These are phyloP conservation scores for Eucalyptus paniculata DNA, from an alignment of 345 rosid species.

Conservation along the genomic window DNA sequence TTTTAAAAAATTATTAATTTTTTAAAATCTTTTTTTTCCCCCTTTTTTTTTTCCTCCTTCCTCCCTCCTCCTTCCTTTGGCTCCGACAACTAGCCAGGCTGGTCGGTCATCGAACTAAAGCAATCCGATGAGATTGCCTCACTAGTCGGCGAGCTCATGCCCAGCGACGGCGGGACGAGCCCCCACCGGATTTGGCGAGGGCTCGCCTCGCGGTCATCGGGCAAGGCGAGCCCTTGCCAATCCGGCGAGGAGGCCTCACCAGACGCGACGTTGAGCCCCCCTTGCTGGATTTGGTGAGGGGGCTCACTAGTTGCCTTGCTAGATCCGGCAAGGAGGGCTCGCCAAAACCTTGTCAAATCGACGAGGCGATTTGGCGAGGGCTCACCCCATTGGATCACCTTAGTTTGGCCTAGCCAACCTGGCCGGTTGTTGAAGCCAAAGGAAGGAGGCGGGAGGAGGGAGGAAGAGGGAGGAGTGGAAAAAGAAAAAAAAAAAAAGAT, in stretches of 20 bases:
- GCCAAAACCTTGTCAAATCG: rapidly evolving
- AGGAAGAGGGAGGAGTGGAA: too few relatives aligned
- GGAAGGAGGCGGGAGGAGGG: too few relatives aligned
- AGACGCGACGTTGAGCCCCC: too few relatives aligned
- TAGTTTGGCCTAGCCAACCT: rapidly evolving
- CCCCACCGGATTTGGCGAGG: rapidly evolving
- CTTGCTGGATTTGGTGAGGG: too few relatives aligned
- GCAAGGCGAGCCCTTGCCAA: too few relatives aligned
- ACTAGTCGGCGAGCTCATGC: too few relatives aligned
- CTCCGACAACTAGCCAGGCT: rapidly evolving
- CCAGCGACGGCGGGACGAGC: rapidly evolving
- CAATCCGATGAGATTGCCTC: too few relatives aligned
- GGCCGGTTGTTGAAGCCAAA: rapidly evolving
- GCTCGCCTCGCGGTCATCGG: rapidly evolving
- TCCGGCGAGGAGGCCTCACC: rapidly evolving
- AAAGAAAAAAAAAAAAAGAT: too few relatives aligned
- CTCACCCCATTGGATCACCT: rapidly evolving
- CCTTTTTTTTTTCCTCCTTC: rapidly evolving
- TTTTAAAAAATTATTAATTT: too few relatives aligned
- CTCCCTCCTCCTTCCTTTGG: too few relatives aligned
- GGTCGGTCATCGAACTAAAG: rapidly evolving
- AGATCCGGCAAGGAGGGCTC: rapidly evolving
- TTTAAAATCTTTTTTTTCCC: too few relatives aligned
- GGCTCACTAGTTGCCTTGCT: rapidly evolving
- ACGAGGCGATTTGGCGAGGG: rapidly evolving